Conservation (phyloP, 73 alveolate genomes). For the Paramecium octaurelia region DNA sequence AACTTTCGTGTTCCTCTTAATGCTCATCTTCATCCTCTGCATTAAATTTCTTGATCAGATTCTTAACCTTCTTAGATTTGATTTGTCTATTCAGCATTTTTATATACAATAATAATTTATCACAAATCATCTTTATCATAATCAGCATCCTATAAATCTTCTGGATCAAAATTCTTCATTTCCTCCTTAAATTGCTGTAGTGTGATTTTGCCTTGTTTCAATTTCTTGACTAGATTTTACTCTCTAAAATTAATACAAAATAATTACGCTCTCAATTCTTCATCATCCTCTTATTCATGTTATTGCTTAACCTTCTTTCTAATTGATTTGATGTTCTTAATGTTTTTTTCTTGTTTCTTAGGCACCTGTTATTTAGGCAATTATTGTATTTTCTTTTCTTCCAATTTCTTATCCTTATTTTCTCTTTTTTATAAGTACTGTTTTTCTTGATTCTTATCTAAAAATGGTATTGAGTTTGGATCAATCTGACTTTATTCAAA, state of each 20-base stretch:
- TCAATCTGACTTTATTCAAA: constrained; percentile 40
- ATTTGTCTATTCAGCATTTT: constrained; percentile 9
- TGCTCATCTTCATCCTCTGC: constrained; percentile 27
- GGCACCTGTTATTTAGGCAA: constrained; percentile 29
- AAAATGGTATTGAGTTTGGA: constrained; percentile 78
- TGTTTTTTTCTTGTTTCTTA: constrained; percentile 73
- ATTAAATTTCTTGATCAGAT: constrained; percentile 24
- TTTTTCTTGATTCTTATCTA: constrained; percentile 87
- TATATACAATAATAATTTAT: neutral
- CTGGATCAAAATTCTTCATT: constrained; percentile 53
- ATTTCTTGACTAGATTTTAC: constrained; percentile 82
- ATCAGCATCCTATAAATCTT: constrained; percentile 52
- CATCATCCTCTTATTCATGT: constrained; percentile 81
- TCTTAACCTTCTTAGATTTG: constrained; percentile 5
- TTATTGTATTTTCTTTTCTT: constrained; percentile 59
- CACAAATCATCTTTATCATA: constrained; percentile 34
- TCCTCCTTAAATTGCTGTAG: constrained; percentile 71
- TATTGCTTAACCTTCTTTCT: constrained; percentile 74
- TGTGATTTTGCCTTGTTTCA: constrained; percentile 88
- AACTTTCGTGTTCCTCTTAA: neutral
- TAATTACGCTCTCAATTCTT: constrained; percentile 72
- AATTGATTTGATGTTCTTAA: constrained; percentile 64
- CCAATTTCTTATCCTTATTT: constrained; percentile 67
- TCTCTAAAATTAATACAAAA: constrained; percentile 91
- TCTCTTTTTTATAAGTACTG: constrained; percentile 67